Evolutionary conservation across 768 basidiomycete genomes (phyloP), one percentile per base, ranked within the genome.

Genomic region (Crepidotus variabilis): DNA sequence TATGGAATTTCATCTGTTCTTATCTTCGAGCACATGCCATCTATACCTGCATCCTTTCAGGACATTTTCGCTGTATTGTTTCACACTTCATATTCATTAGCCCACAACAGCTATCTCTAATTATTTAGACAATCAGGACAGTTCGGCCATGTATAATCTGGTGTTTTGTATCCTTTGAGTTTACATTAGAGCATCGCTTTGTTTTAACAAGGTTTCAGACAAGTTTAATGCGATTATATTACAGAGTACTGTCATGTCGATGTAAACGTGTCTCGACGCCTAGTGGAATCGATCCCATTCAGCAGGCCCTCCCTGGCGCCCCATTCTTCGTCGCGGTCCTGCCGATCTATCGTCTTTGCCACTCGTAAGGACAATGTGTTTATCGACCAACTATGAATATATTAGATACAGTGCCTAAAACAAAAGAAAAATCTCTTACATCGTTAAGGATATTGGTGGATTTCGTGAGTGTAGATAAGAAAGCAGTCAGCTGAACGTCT

Each of bases 401-500:
- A 32, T 21, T 51, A 52, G 51, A 45, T 57, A 57, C 49, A 32
- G 22, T 36, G 46, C 49, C 13, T 47, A 34, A 56, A 23, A 52
- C 32, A 51, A 43, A 51, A 52, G 16, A 39, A 49, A 45, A 35
- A 32, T 58, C 33, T 39, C 92, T 64, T 66, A 96, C 95, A 63
- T 96, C 93, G 67, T 95, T 98, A 56, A 98, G 71, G 9, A 87
- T 83, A 61, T 87, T 88, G 14, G 95, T 80, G 28, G 91, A 90
- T 71, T 94, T 95, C 6, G 95, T 98, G 57, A 99, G 71, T 13
- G 86, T 84, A 0, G 93, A 87, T 11, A 99, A 77, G 71, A 92
- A 92, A 8, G 89, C 87, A 1, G 94, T 97, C 24, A 99, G 75
- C 58, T 97, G 93, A 14, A 96, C 94, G 67, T 99, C 95, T 65